phyloP scores from a whole-genome alignment of 495 filamentous ascomycete species.

The Pseudevernia furfuracea region DNA sequence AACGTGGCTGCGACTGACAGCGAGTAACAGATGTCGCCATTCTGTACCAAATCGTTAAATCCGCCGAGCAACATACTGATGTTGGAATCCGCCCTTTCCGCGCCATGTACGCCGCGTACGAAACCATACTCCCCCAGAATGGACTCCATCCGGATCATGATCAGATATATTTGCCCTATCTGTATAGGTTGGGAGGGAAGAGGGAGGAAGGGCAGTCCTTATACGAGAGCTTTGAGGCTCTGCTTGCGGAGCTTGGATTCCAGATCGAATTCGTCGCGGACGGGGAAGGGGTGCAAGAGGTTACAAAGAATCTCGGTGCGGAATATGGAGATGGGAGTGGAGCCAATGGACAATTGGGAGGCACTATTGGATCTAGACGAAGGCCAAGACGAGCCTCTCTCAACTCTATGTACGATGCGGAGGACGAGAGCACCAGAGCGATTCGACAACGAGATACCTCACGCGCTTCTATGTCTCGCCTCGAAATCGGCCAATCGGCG shows the following conservation, averaged over 20 bases:
- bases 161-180: constrained; percentile 63
- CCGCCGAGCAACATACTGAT: constrained; percentile 59
- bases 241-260: constrained; percentile 60
- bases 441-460: constrained; percentile 36
- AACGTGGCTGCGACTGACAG: constrained; percentile 20
- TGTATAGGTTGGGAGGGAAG: constrained; percentile 71
- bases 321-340: constrained; percentile 18
- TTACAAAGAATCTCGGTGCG: constrained; percentile 17
- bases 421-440: constrained; percentile 40
- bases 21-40: constrained; percentile 60
- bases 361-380: constrained; percentile 26
- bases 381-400: constrained; percentile 49
- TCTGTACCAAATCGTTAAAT: constrained; percentile 65
- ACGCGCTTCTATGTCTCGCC: constrained; percentile 42
- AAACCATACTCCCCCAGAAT: constrained; percentile 58
- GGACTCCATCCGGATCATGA: constrained; percentile 64
- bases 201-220: constrained; percentile 41
- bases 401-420: constrained; percentile 48
- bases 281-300: constrained; percentile 33
- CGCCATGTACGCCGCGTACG: constrained; percentile 74
- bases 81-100: constrained; percentile 61
- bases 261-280: constrained; percentile 52
- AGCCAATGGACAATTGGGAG: constrained; percentile 23
- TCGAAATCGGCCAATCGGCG: constrained; percentile 36
- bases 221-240: constrained; percentile 57